Evolutionary conservation across 768 basidiomycete genomes (phyloP).

Genomic region (Pisolithus orientalis): DNA sequence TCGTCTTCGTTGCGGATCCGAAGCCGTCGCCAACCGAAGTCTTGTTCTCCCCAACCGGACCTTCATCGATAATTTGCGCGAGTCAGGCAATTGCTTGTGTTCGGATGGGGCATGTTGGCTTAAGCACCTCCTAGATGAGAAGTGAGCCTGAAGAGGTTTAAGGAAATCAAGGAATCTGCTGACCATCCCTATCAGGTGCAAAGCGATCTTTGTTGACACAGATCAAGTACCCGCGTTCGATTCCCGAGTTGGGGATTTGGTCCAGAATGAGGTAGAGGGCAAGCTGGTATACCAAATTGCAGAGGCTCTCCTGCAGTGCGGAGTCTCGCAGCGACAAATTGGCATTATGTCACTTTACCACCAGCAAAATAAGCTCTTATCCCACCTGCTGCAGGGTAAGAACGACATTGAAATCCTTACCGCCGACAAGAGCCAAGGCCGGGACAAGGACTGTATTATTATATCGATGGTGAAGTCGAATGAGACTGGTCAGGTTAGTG

Average conservation of each 20-base stretch:
- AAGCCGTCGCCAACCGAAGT: slow-evolving; percentile 53
- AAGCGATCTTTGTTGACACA: slow-evolving; percentile 92
- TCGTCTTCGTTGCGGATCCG: slow-evolving; percentile 72
- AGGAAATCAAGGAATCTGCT: neutral
- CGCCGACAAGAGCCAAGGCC: slow-evolving; percentile 88
- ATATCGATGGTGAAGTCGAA: slow-evolving; percentile 93
- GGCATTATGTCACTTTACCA: slow-evolving; percentile 90
- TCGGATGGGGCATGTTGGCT: slow-evolving; percentile 60
- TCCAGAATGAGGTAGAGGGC: slow-evolving; percentile 86
- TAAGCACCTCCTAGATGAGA: slow-evolving; percentile 52
- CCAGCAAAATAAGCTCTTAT: slow-evolving; percentile 89
- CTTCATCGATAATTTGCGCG: slow-evolving; percentile 43
- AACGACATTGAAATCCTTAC: slow-evolving; percentile 78
- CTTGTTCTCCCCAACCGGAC: slow-evolving; percentile 47
- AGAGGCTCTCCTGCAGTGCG: slow-evolving; percentile 57
- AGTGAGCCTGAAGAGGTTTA: slow-evolving; percentile 33
- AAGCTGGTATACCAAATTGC: slow-evolving; percentile 59
- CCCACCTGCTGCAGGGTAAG: slow-evolving; percentile 50
- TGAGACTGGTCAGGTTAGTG: slow-evolving; percentile 62
- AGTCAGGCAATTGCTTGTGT: slow-evolving; percentile 23
- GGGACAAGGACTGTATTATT: slow-evolving; percentile 93
- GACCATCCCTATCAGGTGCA: slow-evolving; percentile 46
- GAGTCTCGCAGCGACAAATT: slow-evolving; percentile 64
- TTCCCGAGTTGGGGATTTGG: slow-evolving; percentile 77
- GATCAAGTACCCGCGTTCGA: slow-evolving; percentile 75